These are phyloP conservation scores for Trichoderma reesei DNA, from an alignment of 495 filamentous ascomycete species.

Conservation along the genomic window DNA sequence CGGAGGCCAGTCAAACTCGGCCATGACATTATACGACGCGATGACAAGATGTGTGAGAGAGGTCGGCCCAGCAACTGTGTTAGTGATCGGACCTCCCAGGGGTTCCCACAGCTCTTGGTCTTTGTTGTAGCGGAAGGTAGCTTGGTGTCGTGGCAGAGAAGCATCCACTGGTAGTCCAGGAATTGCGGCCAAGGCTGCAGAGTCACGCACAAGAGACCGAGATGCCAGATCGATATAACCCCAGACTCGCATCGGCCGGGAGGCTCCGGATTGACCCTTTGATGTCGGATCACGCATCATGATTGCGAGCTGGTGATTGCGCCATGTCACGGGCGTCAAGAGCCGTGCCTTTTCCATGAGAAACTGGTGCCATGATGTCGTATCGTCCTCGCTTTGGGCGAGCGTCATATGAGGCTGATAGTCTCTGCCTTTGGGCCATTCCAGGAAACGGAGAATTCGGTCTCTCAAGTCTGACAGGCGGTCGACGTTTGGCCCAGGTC, in stretches of 20 bases:
- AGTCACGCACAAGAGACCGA: slow-evolving; percentile 13
- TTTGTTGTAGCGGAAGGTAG: neutral
- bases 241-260: slow-evolving; percentile 34
- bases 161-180: neutral
- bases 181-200: slow-evolving; percentile 17
- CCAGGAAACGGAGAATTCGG: neutral
- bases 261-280: slow-evolving; percentile 11
- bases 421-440: neutral
- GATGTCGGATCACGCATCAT: slow-evolving; percentile 32
- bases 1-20: slow-evolving; percentile 40
- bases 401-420: slow-evolving; percentile 43
- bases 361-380: slow-evolving; percentile 27
- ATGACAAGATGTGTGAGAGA: slow-evolving; percentile 24
- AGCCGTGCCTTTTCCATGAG: slow-evolving; percentile 34
- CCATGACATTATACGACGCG: slow-evolving; percentile 48
- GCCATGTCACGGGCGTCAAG: slow-evolving; percentile 33
- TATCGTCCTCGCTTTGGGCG: slow-evolving; percentile 37
- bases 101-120: neutral
- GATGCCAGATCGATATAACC: slow-evolving; percentile 33
- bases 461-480: neutral
- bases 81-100: neutral
- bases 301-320: slow-evolving; percentile 31
- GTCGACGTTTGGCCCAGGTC: neutral
- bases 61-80: neutral
- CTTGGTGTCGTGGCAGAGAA: neutral